phyloP scores from a whole-genome alignment of 2,329 filamentous ascomycete genomes.

The Aspergillus oerlinghausenensis region DNA sequence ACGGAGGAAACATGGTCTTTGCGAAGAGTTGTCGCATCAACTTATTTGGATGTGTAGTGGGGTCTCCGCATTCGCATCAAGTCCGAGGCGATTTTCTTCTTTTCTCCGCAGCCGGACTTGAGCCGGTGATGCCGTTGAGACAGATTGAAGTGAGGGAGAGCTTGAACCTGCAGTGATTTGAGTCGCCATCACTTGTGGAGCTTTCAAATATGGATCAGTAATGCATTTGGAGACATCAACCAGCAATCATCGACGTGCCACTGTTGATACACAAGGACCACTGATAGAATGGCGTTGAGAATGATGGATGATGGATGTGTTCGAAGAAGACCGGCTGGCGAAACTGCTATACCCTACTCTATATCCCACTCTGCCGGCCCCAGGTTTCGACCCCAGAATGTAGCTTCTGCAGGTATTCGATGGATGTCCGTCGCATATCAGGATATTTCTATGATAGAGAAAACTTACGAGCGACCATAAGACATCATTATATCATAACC shows the following conservation, averaged over 20 bases:
- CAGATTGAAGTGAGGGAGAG: neutral
- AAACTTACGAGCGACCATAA: neutral
- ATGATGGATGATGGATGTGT: too few species aligned
- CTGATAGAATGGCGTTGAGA: too few species aligned
- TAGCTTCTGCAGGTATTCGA: neutral
- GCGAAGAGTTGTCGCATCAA: neutral
- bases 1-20: neutral
- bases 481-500: neutral
- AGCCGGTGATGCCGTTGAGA: conserved; percentile 5
- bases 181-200: conserved; percentile 3
- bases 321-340: neutral
- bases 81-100: conserved; percentile 23
- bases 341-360: neutral
- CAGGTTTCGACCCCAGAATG: neutral
- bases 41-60: conserved; percentile 12
- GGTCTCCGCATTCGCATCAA: conserved; percentile 34
- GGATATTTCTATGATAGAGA: neutral
- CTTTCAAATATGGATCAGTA: neutral
- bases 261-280: neutral
- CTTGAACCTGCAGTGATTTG: neutral
- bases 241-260: neutral
- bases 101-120: conserved; percentile 31
- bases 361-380: too few species aligned
- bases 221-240: neutral
- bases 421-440: neutral